Percentiles rank a stretch among this genome's conserved stretches.
Evolutionary conservation across 2,329 filamentous ascomycete species (phyloP).

Genomic region (Raffaelea deltoideospora): DNA sequence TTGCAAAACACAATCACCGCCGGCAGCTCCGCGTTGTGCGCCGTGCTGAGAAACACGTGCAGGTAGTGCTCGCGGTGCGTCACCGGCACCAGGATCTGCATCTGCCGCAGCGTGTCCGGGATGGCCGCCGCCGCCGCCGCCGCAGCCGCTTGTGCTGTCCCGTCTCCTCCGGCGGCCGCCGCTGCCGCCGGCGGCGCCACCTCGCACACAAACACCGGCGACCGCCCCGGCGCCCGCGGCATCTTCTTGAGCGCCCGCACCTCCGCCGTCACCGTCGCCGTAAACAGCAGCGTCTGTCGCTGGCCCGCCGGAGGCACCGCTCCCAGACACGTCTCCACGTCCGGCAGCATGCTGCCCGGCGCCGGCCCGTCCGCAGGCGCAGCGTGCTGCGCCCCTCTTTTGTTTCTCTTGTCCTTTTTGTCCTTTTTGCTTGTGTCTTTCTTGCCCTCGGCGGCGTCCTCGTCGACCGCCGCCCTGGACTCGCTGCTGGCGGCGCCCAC

Average conservation of each 20-base stretch:
- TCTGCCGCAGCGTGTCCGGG: conserved; percentile 67
- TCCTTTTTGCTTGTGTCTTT: no score
- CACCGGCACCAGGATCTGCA: conserved; percentile 74
- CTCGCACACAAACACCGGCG: conserved; percentile 78
- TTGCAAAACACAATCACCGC: conserved; percentile 96
- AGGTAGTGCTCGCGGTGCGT: conserved; percentile 92
- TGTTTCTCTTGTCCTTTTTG: no score
- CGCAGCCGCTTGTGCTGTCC: no score
- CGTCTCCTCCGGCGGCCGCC: no score
- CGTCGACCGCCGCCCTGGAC: no score
- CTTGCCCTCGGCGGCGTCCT: no score
- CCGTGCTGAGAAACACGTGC: conserved; percentile 73
- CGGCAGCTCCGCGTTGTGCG: conserved; percentile 57
- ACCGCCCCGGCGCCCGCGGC: conserved; percentile 52
- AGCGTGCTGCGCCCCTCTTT: no score
- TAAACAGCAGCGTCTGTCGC: conserved; percentile 91
- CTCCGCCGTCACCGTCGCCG: conserved; percentile 86
- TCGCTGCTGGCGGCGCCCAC: no score
- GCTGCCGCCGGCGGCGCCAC: conserved; percentile 50
- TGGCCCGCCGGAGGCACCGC: conserved; percentile 62
- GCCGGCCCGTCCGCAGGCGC: no score
- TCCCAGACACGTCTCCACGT: conserved; percentile 76
- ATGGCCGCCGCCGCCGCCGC: conserved; percentile 63
- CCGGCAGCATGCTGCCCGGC: conserved; percentile 93
- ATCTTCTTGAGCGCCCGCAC: conserved; percentile 74